Base-by-base conservation (phyloP, 2,329 filamentous ascomycete species). In the Penicillium thymicola region DNA sequence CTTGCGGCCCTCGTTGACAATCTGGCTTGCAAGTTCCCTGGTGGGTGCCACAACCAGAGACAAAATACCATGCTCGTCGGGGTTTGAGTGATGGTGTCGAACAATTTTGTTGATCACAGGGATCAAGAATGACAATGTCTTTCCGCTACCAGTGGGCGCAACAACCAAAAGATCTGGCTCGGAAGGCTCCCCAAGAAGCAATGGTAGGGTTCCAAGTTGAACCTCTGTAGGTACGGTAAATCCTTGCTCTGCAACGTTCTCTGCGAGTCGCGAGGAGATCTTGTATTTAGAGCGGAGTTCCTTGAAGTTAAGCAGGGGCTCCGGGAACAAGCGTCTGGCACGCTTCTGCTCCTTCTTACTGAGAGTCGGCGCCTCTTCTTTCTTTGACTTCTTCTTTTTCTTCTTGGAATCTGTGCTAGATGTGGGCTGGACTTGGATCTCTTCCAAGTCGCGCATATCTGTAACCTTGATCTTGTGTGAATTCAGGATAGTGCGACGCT, bases 131-230 rank as follows among this genome's bases (percentile, higher is more conserved):
- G 92, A 91, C 61, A 99, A 79, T 0, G 94, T 99, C 79, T 99
- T 99, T 43, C 94, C 94, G 72, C 93, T 97, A 25, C 94, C 94
- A 0, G 94, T 99, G 1, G 94, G 94, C 3, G 94, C 94, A 42
- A 97, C 86, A 0, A 90, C 90, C 60, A 99, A 75, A 38, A 99
- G 85, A 77, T 99, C 88, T 5, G 93, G 78, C 13, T 79, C 76
- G 23, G 65, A 55, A 54, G 55, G 58, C 46, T 82, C 54, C 73
- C 77, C 59, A 30, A 97, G 77, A 36, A 97, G 78, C 44, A 97
- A 75, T 28, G 94, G 93, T 61, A 99, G 75, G 66, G 87, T 88
- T 4, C 85, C 92, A 74, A 97, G 84, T 72, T 99, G 94, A 13
- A 99, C 92, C 75, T 97, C 93, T 0, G 94, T 99, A 13, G 94